phyloP scores from a whole-genome alignment of 768 basidiomycete genomes.

The Mrakia blollopis region DNA sequence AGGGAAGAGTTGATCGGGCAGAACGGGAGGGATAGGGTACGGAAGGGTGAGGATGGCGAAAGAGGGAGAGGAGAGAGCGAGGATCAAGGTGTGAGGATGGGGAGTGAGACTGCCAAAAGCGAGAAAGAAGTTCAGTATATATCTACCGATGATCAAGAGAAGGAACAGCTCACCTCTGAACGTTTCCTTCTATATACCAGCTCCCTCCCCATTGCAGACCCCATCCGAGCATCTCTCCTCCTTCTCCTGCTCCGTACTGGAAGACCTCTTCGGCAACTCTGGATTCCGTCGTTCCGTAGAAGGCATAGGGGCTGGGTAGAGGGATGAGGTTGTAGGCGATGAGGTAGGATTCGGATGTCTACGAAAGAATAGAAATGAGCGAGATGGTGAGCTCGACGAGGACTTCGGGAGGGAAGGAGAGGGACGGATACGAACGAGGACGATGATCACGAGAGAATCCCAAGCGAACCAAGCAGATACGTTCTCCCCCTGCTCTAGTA shows the following conservation, averaged over 20 bases:
- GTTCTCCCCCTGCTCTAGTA: slow-evolving; percentile 81
- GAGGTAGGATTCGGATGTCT: slow-evolving; percentile 78
- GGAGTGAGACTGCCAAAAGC: slow-evolving; percentile 21
- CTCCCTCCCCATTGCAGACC: slow-evolving; percentile 38
- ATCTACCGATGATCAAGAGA: slow-evolving; percentile 30
- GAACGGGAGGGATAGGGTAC: slow-evolving; percentile 38
- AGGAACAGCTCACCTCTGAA: slow-evolving; percentile 35
- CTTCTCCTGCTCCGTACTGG: slow-evolving; percentile 21
- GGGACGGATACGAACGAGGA: slow-evolving; percentile 56
- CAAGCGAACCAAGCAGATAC: slow-evolving; percentile 70
- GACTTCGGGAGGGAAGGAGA: slow-evolving; percentile 12
- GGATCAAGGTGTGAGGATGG: slow-evolving; percentile 35
- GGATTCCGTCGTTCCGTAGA: slow-evolving; percentile 42
- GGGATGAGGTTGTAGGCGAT: slow-evolving; percentile 63
- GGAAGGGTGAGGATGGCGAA: slow-evolving; percentile 37
- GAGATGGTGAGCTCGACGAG: neutral
- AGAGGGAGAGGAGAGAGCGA: slow-evolving; percentile 37
- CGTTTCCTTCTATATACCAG: slow-evolving; percentile 55
- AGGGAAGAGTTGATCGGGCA: slow-evolving; percentile 31
- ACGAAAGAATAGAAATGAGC: neutral
- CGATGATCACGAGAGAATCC: slow-evolving; percentile 70
- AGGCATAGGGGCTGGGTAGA: slow-evolving; percentile 53
- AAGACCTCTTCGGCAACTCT: slow-evolving; percentile 16
- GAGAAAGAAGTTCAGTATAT: slow-evolving; percentile 15
- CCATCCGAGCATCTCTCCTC: slow-evolving; percentile 24